These are phyloP conservation scores for Cucurbita moschata DNA, from an alignment of 306 rosid genomes.

Conservation along the genomic window DNA sequence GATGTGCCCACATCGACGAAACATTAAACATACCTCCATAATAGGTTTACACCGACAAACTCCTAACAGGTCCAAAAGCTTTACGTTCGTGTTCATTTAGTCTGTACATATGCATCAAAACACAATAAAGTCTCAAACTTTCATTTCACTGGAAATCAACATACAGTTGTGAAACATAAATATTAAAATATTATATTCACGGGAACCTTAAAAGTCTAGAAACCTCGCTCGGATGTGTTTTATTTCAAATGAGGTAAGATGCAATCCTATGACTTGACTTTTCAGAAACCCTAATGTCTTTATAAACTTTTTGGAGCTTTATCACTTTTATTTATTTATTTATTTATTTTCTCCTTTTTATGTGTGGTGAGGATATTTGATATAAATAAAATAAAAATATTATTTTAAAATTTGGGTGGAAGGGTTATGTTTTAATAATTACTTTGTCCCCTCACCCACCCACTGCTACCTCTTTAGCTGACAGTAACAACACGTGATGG, in stretches of 20 bases:
- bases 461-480: constrained; percentile 17
- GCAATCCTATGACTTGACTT: background rate
- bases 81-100: background rate
- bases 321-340: background rate
- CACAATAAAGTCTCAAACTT: background rate
- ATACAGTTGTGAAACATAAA: too few relatives aligned
- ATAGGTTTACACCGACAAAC: background rate
- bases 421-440: background rate
- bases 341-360: background rate
- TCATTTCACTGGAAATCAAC: background rate
- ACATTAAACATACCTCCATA: background rate
- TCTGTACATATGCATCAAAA: background rate
- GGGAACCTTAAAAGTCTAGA: background rate
- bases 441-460: constrained; percentile 19
- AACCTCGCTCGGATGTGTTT: background rate
- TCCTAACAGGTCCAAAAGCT: background rate
- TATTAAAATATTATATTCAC: background rate
- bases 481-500: constrained; percentile 25
- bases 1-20: background rate
- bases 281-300: background rate
- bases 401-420: background rate
- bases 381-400: background rate
- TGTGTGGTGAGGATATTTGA: background rate
- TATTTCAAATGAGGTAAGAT: background rate
- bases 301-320: background rate